A percentile compares a stretch with the other conserved stretches of the same genome.
Conservation (phyloP, 2,329 filamentous ascomycete genomes). For the Aspergillus aculeatus region DNA sequence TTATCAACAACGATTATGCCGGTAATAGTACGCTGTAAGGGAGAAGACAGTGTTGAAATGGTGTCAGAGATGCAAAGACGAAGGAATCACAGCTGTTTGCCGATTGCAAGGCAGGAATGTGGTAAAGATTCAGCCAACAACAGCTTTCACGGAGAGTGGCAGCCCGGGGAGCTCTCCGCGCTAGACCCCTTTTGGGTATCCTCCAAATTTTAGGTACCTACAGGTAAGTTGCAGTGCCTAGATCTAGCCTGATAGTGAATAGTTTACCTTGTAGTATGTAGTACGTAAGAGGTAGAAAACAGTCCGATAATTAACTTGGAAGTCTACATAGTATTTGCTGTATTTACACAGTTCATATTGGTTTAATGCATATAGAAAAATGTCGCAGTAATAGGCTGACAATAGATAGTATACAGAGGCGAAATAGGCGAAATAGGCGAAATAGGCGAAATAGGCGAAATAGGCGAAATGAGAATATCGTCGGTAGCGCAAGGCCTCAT, state of each 20-base stretch:
- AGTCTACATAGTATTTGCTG: neutral
- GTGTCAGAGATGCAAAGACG: neutral
- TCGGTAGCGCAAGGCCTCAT: neutral
- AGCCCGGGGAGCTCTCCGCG: constrained; percentile 31
- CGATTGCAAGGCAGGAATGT: constrained; percentile 1
- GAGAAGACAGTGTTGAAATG: neutral
- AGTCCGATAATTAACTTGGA: neutral
- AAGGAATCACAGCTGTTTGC: neutral
- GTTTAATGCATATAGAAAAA: neutral
- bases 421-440: neutral
- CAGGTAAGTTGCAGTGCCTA: no score
- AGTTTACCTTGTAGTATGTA: no score
- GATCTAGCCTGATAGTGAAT: no score
- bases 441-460: neutral
- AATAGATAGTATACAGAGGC: constrained; percentile 15
- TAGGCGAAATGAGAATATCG: neutral
- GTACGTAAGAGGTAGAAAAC: no score
- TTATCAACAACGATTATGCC: neutral
- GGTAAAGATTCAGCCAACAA: constrained; percentile 17
- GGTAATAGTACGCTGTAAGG: neutral
- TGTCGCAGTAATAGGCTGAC: constrained; percentile 8
- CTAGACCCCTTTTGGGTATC: constrained; percentile 32
- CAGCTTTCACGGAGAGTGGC: constrained; percentile 24
- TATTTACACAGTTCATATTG: neutral
- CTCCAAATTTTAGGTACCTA: neutral